Conservation (phyloP, 1,284 basidiomycete genomes). For the Tilletia horrida region DNA sequence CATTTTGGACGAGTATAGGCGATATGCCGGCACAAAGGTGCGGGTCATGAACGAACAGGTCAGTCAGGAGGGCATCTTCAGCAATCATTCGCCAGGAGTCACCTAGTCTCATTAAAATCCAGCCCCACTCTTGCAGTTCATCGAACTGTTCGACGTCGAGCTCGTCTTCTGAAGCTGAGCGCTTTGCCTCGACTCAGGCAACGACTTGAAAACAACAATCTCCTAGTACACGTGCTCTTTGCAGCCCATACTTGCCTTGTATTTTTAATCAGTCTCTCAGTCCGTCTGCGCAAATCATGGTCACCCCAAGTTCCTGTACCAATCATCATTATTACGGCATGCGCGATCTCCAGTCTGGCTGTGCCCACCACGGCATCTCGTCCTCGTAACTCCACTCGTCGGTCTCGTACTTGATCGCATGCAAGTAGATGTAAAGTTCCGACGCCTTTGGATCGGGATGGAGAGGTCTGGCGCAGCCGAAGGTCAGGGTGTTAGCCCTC, state of each 20-base stretch:
- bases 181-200: too few relatives aligned
- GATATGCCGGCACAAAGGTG: slow-evolving; percentile 61
- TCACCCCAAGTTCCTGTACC: not conserved
- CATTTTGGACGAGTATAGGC: slow-evolving; percentile 60
- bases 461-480: slow-evolving; percentile 27
- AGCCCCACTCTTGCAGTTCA: slow-evolving; percentile 56
- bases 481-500: too few relatives aligned
- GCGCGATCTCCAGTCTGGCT: slow-evolving; percentile 32
- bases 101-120: not conserved
- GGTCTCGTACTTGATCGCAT: slow-evolving; percentile 55
- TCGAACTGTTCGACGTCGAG: slow-evolving; percentile 61
- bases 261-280: too few relatives aligned
- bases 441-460: slow-evolving; percentile 46
- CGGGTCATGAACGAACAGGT: slow-evolving; percentile 60
- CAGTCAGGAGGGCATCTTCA: slow-evolving; percentile 21
- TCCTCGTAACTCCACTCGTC: slow-evolving; percentile 53
- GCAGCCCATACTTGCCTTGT: not conserved
- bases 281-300: too few relatives aligned
- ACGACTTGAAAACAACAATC: not conserved
- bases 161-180: slow-evolving; percentile 56
- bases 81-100: not conserved
- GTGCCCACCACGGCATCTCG: slow-evolving; percentile 52
- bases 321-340: too few relatives aligned
- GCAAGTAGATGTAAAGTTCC: slow-evolving; percentile 52
- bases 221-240: not conserved